These are phyloP conservation scores for Mesembryanthemum crystallinum DNA, from an alignment of 148 eudicot genomes.

Conservation along the genomic window DNA sequence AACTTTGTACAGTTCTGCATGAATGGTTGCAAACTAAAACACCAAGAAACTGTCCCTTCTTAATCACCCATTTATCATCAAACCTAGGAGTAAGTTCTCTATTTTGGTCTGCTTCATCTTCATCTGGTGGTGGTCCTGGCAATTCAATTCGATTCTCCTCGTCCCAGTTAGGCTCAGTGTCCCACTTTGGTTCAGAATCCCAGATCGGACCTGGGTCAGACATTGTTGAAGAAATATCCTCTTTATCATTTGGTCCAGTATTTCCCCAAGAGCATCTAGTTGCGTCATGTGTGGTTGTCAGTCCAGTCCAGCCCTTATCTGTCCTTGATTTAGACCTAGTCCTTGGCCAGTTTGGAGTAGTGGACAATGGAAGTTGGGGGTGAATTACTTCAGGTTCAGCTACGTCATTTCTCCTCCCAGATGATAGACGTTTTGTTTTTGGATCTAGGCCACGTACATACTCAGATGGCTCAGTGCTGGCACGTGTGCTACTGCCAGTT, in stretches of 20 bases:
- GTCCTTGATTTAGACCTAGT: slow-evolving; percentile 81
- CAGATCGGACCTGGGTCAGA: slow-evolving; percentile 99
- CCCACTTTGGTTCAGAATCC: slow-evolving; percentile 99
- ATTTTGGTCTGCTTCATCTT: slow-evolving; percentile 39
- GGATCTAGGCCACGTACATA: slow-evolving; percentile 87
- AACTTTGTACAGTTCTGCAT: slow-evolving; percentile 91
- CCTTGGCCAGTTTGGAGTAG: slow-evolving; percentile 90
- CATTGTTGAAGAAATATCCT: slow-evolving; percentile 95
- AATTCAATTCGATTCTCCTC: slow-evolving; percentile 83
- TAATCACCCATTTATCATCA: slow-evolving; percentile 62
- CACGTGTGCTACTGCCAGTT: slow-evolving; percentile 70
- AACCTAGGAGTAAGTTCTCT: slow-evolving; percentile 41
- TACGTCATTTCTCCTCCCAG: slow-evolving; percentile 64
- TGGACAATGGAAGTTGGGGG: slow-evolving; percentile 73
- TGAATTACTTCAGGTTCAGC: slow-evolving; percentile 93
- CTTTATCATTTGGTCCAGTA: slow-evolving; percentile 68
- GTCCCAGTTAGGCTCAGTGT: slow-evolving; percentile 72
- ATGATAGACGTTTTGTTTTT: slow-evolving; percentile 78
- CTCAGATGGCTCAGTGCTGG: slow-evolving; percentile 89
- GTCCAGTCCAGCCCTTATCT: slow-evolving; percentile 79
- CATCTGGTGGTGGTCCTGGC: slow-evolving; percentile 63
- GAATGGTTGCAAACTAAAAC: slow-evolving; percentile 91
- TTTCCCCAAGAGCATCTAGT: slow-evolving; percentile 75
- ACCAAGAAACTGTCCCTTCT: slow-evolving; percentile 81
- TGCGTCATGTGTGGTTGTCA: slow-evolving; percentile 59